These are phyloP conservation scores for Fusarium sacchari DNA, from an alignment of 2,329 filamentous ascomycete species.

Conservation along the genomic window DNA sequence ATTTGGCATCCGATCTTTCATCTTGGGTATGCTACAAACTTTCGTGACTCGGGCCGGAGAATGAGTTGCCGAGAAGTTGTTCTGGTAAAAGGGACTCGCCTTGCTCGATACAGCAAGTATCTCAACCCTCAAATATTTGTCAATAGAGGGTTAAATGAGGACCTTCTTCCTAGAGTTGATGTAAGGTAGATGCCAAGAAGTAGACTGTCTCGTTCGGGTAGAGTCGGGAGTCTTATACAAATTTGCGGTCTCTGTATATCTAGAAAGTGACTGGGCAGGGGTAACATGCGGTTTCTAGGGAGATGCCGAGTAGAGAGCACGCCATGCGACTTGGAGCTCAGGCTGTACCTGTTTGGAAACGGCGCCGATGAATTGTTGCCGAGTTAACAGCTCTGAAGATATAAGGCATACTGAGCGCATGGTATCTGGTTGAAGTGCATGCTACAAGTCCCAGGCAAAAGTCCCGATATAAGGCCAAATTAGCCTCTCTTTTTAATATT, in stretches of 20 bases:
- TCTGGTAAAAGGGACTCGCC: not conserved
- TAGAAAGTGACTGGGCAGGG: not conserved
- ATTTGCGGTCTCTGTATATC: not conserved
- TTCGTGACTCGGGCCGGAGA: not conserved
- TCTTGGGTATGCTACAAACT: not conserved
- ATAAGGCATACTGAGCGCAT: no score
- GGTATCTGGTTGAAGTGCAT: no score
- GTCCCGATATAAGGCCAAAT: no score
- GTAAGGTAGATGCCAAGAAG: not conserved
- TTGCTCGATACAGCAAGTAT: not conserved
- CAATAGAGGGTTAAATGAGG: not conserved
- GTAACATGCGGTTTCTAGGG: no score
- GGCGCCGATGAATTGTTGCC: no score
- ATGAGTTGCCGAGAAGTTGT: no score
- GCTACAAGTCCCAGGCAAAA: no score
- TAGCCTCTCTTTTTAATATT: no score
- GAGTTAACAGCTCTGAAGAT: no score
- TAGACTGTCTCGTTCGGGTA: not conserved
- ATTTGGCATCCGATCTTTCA: not conserved
- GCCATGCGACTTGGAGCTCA: no score
- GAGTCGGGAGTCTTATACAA: not conserved
- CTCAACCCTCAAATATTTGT: not conserved
- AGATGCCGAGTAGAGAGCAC: no score
- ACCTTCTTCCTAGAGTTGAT: not conserved
- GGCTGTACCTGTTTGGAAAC: no score